A percentile compares a stretch with the other conserved stretches of the same genome.
Conservation (phyloP, 345 rosid species). For the Corchorus olitorius region DNA sequence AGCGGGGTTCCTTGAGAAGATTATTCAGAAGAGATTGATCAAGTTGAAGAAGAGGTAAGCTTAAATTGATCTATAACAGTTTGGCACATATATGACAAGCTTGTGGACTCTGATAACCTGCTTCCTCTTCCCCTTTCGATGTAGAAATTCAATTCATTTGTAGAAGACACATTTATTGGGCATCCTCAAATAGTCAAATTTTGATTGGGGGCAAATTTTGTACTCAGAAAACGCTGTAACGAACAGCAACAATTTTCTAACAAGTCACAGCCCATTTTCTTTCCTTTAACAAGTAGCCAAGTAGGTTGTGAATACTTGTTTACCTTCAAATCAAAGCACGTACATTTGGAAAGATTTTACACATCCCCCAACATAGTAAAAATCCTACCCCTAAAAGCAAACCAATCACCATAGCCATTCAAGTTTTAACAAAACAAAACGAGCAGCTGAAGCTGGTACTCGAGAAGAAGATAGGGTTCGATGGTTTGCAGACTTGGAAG, state of each 20-base stretch:
- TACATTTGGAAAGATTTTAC: not conserved
- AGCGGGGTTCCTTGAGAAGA: slow-evolving; percentile 33
- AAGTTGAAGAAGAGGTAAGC: slow-evolving; percentile 4
- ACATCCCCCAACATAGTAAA: too few species aligned
- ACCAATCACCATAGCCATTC: not conserved
- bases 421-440: not conserved
- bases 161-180: not conserved
- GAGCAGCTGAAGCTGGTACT: not conserved
- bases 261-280: too few species aligned
- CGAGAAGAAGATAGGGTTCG: not conserved
- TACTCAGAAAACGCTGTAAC: not conserved
- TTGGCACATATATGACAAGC: not conserved
- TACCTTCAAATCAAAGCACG: too few species aligned
- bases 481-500: not conserved
- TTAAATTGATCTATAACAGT: slow-evolving; percentile 7
- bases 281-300: not conserved
- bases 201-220: not conserved
- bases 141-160: not conserved
- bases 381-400: not conserved
- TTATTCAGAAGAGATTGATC: slow-evolving; percentile 34
- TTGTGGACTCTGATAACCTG: not conserved
- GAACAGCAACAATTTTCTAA: too few species aligned
- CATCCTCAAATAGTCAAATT: not conserved
- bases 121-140: not conserved
- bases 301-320: not conserved